phyloP scores from a whole-genome alignment of 2,329 filamentous ascomycete genomes.

The Beauveria brongniartii region DNA sequence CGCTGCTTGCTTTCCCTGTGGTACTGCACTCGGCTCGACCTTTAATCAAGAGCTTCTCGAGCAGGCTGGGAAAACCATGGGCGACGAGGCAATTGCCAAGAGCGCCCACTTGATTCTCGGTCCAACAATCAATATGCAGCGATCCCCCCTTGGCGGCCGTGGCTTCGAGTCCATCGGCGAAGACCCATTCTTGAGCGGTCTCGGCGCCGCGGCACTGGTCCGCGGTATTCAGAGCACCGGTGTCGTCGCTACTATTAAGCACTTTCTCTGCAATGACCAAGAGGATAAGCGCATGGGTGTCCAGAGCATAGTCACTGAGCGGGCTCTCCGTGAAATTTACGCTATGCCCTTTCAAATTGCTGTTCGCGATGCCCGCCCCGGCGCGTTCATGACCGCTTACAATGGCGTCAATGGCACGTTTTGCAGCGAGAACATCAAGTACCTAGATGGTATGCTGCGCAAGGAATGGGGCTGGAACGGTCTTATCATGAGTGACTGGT shows the following conservation, averaged over 20 bases:
- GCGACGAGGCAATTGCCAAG: conserved; percentile 45
- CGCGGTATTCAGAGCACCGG: conserved; percentile 49
- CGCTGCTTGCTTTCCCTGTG: conserved; percentile 54
- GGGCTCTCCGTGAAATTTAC: conserved; percentile 52
- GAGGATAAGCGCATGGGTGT: conserved; percentile 50
- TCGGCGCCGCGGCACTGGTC: conserved; percentile 44
- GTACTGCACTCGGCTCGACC: conserved; percentile 48
- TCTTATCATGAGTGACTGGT: conserved; percentile 53
- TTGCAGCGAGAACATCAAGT: conserved; percentile 44
- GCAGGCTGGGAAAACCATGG: conserved; percentile 43
- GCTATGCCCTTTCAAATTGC: conserved; percentile 50
- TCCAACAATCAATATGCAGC: conserved; percentile 56
- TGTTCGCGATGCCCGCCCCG: conserved; percentile 42
- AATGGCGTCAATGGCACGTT: conserved; percentile 50
- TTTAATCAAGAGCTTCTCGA: conserved; percentile 47
- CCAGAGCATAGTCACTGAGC: conserved; percentile 44
- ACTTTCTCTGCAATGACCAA: conserved; percentile 55
- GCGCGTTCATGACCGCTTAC: conserved; percentile 51
- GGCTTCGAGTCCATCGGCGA: conserved; percentile 53
- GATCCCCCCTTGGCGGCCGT: conserved; percentile 50
- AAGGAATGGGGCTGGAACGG: conserved; percentile 52
- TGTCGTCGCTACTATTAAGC: conserved; percentile 50
- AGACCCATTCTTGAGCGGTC: conserved; percentile 48
- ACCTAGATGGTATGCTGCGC: conserved; percentile 43
- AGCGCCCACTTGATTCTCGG: conserved; percentile 51